Conservation (phyloP, 768 basidiomycete genomes). For the Phanerochaete carnosa region DNA sequence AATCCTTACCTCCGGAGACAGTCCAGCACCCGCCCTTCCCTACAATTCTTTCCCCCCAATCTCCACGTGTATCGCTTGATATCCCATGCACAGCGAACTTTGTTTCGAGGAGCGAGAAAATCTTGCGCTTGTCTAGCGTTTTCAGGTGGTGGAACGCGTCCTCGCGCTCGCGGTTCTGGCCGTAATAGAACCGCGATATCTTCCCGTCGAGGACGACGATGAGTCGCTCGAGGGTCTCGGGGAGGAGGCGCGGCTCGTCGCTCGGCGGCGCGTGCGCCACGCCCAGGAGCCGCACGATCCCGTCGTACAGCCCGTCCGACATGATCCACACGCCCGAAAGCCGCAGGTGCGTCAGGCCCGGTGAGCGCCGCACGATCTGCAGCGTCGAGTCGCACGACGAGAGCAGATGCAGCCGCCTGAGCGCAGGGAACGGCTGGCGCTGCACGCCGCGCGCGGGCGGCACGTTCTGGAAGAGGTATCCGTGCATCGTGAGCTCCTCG, state of each 20-base stretch:
- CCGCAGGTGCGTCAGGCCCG: conserved; percentile 4
- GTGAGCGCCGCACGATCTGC: conserved; percentile 5
- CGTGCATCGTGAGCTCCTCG: conserved; percentile 12
- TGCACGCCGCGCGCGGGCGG: neutral
- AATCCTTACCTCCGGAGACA: neutral
- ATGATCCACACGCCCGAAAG: neutral
- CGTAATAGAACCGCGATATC: neutral
- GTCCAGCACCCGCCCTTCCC: conserved; percentile 6
- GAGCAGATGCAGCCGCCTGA: conserved; percentile 7
- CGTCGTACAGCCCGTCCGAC: neutral
- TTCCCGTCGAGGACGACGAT: neutral
- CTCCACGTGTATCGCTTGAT: neutral
- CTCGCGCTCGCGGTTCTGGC: neutral
- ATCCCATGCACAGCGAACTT: neutral
- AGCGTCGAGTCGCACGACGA: conserved; percentile 2
- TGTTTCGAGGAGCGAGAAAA: neutral
- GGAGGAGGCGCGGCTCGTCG: neutral
- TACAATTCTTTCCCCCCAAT: conserved; percentile 8
- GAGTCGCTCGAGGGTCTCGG: neutral
- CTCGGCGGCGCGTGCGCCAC: neutral
- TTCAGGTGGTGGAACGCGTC: neutral
- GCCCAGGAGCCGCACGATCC: neutral
- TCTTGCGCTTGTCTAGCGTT: neutral
- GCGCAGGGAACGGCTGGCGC: conserved; percentile 5
- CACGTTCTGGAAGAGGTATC: neutral